Base-by-base conservation (phyloP, 179 eudicot species). In the Nepenthes alata region DNA sequence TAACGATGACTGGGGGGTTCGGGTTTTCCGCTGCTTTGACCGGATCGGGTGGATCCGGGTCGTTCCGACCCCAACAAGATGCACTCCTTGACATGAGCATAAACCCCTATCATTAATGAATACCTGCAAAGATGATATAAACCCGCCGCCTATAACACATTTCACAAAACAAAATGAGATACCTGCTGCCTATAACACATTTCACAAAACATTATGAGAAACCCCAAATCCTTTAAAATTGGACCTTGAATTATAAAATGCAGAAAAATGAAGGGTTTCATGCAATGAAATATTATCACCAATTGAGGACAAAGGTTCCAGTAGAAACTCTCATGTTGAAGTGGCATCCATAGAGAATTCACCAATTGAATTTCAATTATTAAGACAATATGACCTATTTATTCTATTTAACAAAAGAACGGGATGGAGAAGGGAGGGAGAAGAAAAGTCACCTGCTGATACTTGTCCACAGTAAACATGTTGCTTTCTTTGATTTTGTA, bases 401-500 rank as follows among this genome's bases (percentile, higher is more conserved):
- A 1, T 6, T 6, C 55, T 52, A 11, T 25, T 25, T 25, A 25
- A 25, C 25, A 25, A 25, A 13, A 15, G 12, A 37, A 37, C 2
- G 2, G 13, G 13, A 10, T 2, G 44, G 44, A 52, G 56, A 37
- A 37, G 9, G 25, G 8, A 10, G 3, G 13, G 7, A 9, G n/a
- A 4, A 37, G 47, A 48, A 56, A 72, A 68, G 69, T 74, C 74
- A 86, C 98, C 96, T 89, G 96, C 74, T 91, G 98, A 78, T 91
- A 91, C 72, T 91, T 86, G 74, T 91, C 98, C 75, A 85, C 93
- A n/a, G 98, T 91, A 75, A 83, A 91, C 96, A 91, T 84, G 81
- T 91, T 91, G 65, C 86, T 79, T 74, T 91, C 98, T 79, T 91
- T 91, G 50, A 89, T 91, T 77, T 85, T 91, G 84, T 91, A 91